These are phyloP conservation scores for Solanum stenotomum DNA, from an alignment of 257 asterid species.

Conservation along the genomic window DNA sequence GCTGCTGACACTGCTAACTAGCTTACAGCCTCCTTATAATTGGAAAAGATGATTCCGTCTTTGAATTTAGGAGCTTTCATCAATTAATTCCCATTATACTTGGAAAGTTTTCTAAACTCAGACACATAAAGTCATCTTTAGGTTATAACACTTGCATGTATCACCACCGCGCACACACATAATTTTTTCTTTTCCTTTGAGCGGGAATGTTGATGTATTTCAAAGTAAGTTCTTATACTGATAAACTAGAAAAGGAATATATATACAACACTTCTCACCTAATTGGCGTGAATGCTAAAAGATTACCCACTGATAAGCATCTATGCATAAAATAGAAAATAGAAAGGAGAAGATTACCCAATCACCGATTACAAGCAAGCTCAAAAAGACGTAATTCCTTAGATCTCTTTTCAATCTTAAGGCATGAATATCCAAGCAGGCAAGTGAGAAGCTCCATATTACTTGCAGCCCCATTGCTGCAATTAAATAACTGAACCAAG, in stretches of 20 bases:
- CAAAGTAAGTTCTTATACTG: neutral
- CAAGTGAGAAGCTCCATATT: slow-evolving; percentile 86
- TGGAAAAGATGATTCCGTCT: neutral
- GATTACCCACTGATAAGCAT: neutral
- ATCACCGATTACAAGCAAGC: slow-evolving; percentile 83
- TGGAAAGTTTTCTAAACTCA: neutral
- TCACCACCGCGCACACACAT: neutral
- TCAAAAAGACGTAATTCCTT: slow-evolving; percentile 48
- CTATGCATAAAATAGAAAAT: neutral
- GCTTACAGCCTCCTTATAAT: neutral
- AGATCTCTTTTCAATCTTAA: slow-evolving; percentile 70
- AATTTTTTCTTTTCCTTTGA: neutral
- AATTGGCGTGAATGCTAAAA: neutral
- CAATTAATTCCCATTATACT: neutral
- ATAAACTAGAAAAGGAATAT: neutral
- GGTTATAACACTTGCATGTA: neutral
- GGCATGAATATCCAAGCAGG: slow-evolving; percentile 80
- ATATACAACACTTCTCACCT: neutral
- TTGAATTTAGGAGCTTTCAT: neutral
- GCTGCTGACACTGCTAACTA: neutral
- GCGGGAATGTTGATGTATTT: neutral
- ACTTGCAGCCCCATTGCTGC: slow-evolving; percentile 97
- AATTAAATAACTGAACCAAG: slow-evolving; percentile 64
- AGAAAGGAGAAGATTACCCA: slow-evolving; percentile 51
- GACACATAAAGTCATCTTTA: neutral